Conservation (phyloP, 2,329 filamentous ascomycete genomes). For the Gremmenia infestans region DNA sequence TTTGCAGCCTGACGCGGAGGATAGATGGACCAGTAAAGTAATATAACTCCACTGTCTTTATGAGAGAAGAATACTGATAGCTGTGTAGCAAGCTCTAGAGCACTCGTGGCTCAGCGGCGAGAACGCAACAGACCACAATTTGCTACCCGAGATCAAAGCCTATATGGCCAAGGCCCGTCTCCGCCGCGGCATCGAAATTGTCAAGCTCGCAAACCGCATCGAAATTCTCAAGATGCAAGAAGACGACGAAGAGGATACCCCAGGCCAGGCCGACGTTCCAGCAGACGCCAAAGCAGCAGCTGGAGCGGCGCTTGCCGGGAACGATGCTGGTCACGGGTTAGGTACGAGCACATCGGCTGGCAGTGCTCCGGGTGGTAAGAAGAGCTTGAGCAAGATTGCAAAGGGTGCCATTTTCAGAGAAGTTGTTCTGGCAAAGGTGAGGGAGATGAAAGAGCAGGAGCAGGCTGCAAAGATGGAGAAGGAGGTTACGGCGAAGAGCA, state of each 20-base stretch:
- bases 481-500: conserved; percentile 28
- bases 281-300: conserved; percentile 53
- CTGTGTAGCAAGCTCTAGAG: conserved; percentile 63
- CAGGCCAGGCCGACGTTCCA: conserved; percentile 55
- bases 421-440: conserved; percentile 88
- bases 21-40: conserved; percentile 74
- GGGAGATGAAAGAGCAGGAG: conserved; percentile 79
- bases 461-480: conserved; percentile 65
- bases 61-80: conserved; percentile 10
- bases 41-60: conserved; percentile 23
- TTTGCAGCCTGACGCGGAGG: conserved; percentile 70
- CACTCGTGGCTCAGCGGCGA: conserved; percentile 89
- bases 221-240: conserved; percentile 91
- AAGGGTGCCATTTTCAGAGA: conserved; percentile 82
- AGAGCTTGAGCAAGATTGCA: conserved; percentile 44
- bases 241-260: conserved; percentile 75
- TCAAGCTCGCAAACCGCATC: conserved; percentile 94
- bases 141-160: conserved; percentile 93
- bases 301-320: conserved; percentile 34
- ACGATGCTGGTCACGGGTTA: conserved; percentile 10
- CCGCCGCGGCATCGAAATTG: conserved; percentile 87
- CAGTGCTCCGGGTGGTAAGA: conserved; percentile 32
- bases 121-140: conserved; percentile 90
- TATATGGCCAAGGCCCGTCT: conserved; percentile 90
- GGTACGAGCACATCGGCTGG: conserved; percentile 10